These are phyloP conservation scores for Dipodascopsis uninucleata DNA, from an alignment of 805 yeast genomes.

Conservation along the genomic window DNA sequence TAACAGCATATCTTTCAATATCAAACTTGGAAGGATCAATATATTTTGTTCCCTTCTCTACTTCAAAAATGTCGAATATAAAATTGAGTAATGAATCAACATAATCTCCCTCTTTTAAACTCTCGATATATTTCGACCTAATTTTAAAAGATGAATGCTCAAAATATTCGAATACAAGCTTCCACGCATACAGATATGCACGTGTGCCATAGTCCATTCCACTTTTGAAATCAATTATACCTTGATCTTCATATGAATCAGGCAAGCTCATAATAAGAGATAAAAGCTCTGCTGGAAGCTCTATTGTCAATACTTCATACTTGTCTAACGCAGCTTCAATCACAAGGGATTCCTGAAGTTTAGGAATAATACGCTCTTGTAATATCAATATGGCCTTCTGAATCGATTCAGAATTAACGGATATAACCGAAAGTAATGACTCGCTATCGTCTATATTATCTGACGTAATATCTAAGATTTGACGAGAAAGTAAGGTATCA, in stretches of 20 bases:
- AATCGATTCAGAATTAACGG: slow-evolving; percentile 27
- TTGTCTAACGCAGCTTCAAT: slow-evolving; percentile 38
- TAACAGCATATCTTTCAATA: slow-evolving; percentile 30
- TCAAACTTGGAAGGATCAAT: slow-evolving; percentile 23
- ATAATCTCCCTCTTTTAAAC: slow-evolving; percentile 49
- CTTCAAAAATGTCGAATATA: slow-evolving; percentile 45
- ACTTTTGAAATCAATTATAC: slow-evolving; percentile 1
- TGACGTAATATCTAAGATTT: slow-evolving; percentile 10
- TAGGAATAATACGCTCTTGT: slow-evolving; percentile 41
- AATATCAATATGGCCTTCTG: slow-evolving; percentile 43
- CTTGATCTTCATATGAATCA: slow-evolving; percentile 7
- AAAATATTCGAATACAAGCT: slow-evolving; percentile 57
- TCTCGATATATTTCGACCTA: slow-evolving; percentile 56
- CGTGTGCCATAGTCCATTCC: slow-evolving; percentile 15
- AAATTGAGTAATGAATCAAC: slow-evolving; percentile 51
- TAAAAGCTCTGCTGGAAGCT: slow-evolving; percentile 45
- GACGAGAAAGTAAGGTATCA: slow-evolving; percentile 19
- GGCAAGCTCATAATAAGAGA: slow-evolving; percentile 29
- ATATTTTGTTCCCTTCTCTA: slow-evolving; percentile 39
- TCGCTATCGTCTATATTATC: slow-evolving; percentile 10
- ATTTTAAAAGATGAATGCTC: slow-evolving; percentile 59
- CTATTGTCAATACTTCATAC: slow-evolving; percentile 30
- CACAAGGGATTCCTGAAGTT: slow-evolving; percentile 50
- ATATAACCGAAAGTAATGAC: slow-evolving; percentile 16
- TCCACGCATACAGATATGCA: slow-evolving; percentile 67